Base-by-base conservation (phyloP, 2,329 filamentous ascomycete species). In the Drechslerella stenobrocha region DNA sequence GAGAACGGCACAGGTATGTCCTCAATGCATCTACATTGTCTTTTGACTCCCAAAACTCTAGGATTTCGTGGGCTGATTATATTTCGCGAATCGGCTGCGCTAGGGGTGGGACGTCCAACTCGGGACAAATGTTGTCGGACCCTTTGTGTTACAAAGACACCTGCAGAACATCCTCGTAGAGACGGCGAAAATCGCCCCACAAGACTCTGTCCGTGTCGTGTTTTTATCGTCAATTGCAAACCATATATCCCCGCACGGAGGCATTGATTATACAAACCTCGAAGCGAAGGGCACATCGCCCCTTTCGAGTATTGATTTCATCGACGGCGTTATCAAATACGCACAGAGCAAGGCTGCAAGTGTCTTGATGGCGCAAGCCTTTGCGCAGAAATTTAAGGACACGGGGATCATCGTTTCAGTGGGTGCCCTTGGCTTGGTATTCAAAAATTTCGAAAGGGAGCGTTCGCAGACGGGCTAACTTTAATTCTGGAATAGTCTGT, bases 331-430 rank as follows among this genome's bases (percentile, higher is more conserved):
- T 52, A 58, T 70, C 4, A 77, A 77, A 45, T 78, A 77, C 69
- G 72, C 74, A 28, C 72, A 75, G 42, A 74, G 69, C 23, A 78
- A 78, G 70, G 72, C 71, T 4, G 76, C 74, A 1, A 73, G 65
- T 52, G 66, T 73, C 13, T 74, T 76, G 48, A 55, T 77, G 9
- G 73, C 73, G 0, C 52, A 50, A 7, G 73, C 75, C 51, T 74
- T 74, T 53, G 73, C 74, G 3, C 69, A 73, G 26, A 70, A 73
- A 15, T 70, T 74, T n/a, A 72, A 71, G n/a, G 60, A 73, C 20
- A 69, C 75, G 2, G 74, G 73, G 2, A 73, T 78, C 18, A 60
- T 77, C 48, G 76, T 75, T 55, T 72, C 77, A 5, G 73, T 71
- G 65, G 69, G 73, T 60, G 55, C 20, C 15, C 28, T 70, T 35